A percentile compares a stretch with the other conserved stretches of the same genome.
Evolutionary conservation across 495 filamentous ascomycete genomes (phyloP).

Genomic region (Tuber aestivum): DNA sequence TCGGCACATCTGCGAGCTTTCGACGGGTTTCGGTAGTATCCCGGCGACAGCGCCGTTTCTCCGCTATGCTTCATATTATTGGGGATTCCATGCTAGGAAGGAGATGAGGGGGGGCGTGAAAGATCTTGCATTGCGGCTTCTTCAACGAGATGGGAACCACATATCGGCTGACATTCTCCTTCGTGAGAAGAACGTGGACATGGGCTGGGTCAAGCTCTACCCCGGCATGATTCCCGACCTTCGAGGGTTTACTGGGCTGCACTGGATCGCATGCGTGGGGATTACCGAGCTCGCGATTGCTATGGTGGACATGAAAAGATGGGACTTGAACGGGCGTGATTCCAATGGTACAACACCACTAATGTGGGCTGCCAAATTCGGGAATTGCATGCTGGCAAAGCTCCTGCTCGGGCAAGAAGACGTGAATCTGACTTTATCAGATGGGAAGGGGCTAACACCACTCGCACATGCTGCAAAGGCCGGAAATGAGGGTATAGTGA

Average conservation of each 20-base stretch:
- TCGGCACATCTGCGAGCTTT: not conserved
- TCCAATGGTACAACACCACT: not conserved
- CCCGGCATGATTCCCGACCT: not conserved
- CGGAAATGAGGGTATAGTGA: not conserved
- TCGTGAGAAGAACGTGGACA: not conserved
- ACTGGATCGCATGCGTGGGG: not conserved
- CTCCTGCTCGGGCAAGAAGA: not conserved
- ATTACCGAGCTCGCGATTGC: not conserved
- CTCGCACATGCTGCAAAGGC: not conserved
- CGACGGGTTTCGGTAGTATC: not conserved
- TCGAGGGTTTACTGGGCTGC: not conserved
- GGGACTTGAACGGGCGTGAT: not conserved
- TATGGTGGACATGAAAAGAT: not conserved
- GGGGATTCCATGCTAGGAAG: not conserved
- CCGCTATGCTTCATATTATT: not conserved
- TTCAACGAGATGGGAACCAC: not conserved
- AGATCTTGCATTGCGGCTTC: not conserved
- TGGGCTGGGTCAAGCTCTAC: not conserved
- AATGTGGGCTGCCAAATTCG: not conserved
- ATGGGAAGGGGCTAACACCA: not conserved
- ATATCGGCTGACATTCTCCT: not conserved
- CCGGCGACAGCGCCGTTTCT: not conserved
- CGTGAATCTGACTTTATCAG: not conserved
- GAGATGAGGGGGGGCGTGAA: not conserved
- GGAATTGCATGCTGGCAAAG: not conserved